A percentile compares a stretch with the other conserved stretches of the same genome.
Evolutionary conservation across 176 grass and related monocot species (phyloP).

Genomic region (Bonia amplexicaulis): DNA sequence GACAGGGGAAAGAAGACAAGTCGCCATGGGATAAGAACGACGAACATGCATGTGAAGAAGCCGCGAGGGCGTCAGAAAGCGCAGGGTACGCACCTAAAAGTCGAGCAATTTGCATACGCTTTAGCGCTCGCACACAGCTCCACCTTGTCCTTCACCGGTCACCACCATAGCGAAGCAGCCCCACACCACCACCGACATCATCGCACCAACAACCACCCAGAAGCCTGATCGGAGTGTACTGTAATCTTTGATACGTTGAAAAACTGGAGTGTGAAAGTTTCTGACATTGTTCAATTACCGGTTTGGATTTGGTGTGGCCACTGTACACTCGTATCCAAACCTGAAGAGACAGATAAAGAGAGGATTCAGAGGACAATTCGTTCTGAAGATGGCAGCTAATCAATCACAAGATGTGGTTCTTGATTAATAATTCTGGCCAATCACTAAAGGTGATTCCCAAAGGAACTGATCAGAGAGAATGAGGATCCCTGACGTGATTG

Average conservation of each 20-base stretch:
- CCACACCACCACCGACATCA: conserved; percentile 22
- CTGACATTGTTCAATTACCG: background rate
- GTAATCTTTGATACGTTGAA: conserved; percentile 5
- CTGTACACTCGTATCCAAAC: background rate
- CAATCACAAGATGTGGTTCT: background rate
- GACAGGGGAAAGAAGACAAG: conserved; percentile 40
- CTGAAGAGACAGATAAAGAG: background rate
- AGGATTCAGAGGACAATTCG: background rate
- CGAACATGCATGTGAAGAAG: conserved; percentile 30
- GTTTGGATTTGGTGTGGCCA: background rate
- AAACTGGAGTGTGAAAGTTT: background rate
- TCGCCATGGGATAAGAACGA: background rate
- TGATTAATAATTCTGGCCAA: background rate
- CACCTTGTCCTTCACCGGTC: background rate
- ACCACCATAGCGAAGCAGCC: background rate
- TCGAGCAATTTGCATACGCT: background rate
- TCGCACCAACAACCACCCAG: background rate
- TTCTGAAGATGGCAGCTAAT: background rate
- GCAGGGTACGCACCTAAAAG: conserved; percentile 6
- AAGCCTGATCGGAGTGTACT: background rate
- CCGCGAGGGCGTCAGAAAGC: background rate
- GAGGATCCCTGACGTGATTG: background rate
- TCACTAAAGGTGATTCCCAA: background rate
- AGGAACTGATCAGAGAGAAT: background rate
- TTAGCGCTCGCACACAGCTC: background rate